These are phyloP conservation scores for Clavariopsis aquatica DNA, from an alignment of 495 filamentous ascomycete genomes.

Conservation along the genomic window DNA sequence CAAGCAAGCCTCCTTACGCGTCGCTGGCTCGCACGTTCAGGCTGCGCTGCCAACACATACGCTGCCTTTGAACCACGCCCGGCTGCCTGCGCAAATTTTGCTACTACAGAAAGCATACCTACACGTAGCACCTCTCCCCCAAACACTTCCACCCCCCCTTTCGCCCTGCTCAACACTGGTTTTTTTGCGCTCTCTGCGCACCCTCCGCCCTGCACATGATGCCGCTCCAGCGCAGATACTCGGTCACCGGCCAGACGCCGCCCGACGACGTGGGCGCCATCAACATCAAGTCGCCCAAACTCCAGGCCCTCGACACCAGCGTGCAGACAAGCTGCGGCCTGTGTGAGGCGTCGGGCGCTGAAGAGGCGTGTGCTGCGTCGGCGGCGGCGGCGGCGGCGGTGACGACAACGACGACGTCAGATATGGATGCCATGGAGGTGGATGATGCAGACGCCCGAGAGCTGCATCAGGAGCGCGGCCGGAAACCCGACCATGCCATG, in stretches of 20 bases:
- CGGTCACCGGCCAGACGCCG: conserved; percentile 33
- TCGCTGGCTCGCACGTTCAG: conserved; percentile 1
- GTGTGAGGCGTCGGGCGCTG: conserved; percentile 14
- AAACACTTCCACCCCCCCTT: too few relatives aligned
- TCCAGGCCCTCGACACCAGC: conserved; percentile 34
- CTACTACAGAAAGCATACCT: conserved; percentile 1
- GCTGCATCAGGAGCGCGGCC: not conserved
- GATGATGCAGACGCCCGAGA: not conserved
- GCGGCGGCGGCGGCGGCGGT: not conserved
- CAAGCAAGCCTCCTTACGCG: conserved; percentile 12
- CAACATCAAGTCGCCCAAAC: conserved; percentile 30
- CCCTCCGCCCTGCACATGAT: conserved; percentile 1
- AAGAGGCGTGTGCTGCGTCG: not conserved
- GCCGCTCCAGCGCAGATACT: conserved; percentile 32
- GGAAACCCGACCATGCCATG: conserved; percentile 16
- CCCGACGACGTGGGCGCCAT: conserved; percentile 26
- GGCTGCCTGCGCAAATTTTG: conserved; percentile 14
- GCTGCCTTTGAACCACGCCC: not conserved
- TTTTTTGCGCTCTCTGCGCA: not conserved
- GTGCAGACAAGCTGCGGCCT: conserved; percentile 30
- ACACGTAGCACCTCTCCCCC: conserved; percentile 6
- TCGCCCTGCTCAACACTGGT: too few relatives aligned
- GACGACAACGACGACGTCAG: not conserved
- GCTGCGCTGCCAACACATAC: conserved; percentile 35
- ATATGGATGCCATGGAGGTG: not conserved